Conservation (phyloP, 192 early-diverging fungal species). For the Lobosporangium transversale region DNA sequence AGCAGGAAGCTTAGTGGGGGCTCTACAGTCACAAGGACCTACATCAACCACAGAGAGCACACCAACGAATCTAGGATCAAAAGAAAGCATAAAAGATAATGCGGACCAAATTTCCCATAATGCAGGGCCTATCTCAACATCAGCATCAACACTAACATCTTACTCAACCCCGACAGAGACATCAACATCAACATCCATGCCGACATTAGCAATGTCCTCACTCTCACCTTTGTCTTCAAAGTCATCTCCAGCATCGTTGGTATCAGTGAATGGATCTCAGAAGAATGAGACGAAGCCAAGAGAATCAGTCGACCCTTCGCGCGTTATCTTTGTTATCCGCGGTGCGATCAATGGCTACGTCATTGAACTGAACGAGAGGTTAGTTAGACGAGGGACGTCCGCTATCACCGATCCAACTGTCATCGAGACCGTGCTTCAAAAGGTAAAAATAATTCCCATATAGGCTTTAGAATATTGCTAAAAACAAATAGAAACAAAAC, state of each 20-base stretch:
- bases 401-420: slow-evolving; percentile 22
- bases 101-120: background rate
- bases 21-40: background rate
- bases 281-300: background rate
- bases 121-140: too few relatives aligned
- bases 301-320: slow-evolving; percentile 29
- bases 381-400: slow-evolving; percentile 5
- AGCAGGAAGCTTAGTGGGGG: background rate
- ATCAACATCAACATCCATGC: too few relatives aligned
- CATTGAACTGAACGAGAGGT: slow-evolving; percentile 39
- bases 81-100: background rate
- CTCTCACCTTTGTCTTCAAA: too few relatives aligned
- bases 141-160: too few relatives aligned
- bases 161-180: too few relatives aligned
- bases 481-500: too few relatives aligned
- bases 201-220: too few relatives aligned
- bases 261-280: background rate
- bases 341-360: slow-evolving; percentile 36
- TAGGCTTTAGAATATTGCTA: too few relatives aligned
- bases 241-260: too few relatives aligned
- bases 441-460: slow-evolving; percentile 27
- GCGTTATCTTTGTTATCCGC: slow-evolving; percentile 41
- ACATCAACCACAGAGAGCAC: background rate
- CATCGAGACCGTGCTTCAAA: slow-evolving; percentile 32
- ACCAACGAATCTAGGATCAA: background rate